phyloP scores from a whole-genome alignment of 768 basidiomycete species.

The Lentinula guzmanii region DNA sequence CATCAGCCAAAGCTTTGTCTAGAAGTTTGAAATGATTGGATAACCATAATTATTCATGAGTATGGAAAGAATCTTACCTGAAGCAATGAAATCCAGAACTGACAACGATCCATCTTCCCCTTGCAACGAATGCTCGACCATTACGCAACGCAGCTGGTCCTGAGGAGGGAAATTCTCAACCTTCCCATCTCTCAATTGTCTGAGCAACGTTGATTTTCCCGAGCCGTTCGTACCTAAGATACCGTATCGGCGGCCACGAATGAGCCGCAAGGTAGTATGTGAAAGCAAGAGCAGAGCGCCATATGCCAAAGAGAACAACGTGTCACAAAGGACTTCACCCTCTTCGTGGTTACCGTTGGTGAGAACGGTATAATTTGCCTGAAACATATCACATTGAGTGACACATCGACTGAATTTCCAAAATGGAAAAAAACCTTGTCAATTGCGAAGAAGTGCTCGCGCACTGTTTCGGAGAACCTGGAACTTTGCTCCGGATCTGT shows the following conservation, averaged over 20 bases:
- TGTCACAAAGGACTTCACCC: conserved; percentile 86
- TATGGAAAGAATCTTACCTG: conserved; percentile 41
- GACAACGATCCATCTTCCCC: conserved; percentile 83
- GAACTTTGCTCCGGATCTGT: conserved; percentile 41
- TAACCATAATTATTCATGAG: not conserved
- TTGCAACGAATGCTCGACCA: conserved; percentile 97
- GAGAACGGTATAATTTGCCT: conserved; percentile 55
- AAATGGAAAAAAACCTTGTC: conserved; percentile 46
- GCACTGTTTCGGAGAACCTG: conserved; percentile 56
- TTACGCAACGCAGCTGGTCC: conserved; percentile 79
- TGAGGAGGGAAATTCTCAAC: conserved; percentile 94
- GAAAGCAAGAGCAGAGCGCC: conserved; percentile 92
- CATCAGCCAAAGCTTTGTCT: conserved; percentile 65
- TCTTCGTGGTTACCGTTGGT: conserved; percentile 49
- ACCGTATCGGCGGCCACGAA: conserved; percentile 90
- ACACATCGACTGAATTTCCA: conserved; percentile 4
- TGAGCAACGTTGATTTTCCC: conserved; percentile 94
- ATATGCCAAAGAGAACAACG: conserved; percentile 92
- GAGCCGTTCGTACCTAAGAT: conserved; percentile 95
- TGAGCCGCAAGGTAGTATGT: conserved; percentile 84
- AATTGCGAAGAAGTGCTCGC: conserved; percentile 69
- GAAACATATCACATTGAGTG: conserved; percentile 4
- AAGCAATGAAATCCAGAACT: conserved; percentile 86
- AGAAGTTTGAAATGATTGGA: not conserved
- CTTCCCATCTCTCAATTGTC: conserved; percentile 91